Evolutionary conservation across 2,329 filamentous ascomycete genomes (phyloP), one percentile per base, ranked within the genome.

Genomic region (Teratosphaeria destructans): DNA sequence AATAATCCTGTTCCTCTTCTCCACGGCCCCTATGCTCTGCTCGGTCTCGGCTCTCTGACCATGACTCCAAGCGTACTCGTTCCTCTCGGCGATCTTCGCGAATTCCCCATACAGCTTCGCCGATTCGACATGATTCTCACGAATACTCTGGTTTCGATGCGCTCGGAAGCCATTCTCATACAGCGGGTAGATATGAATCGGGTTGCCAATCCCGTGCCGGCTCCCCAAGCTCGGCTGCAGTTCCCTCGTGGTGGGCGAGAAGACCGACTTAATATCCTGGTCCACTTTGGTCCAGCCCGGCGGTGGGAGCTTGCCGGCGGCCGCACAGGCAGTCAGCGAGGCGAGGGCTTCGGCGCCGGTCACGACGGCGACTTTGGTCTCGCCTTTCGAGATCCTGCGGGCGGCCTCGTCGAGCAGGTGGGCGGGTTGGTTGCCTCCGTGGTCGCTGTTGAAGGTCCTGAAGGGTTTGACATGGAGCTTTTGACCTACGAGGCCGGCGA

Each of bases 111-210:
- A 88, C 26, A 88, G 67, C 10, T 74, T 69, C 0, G 82, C 79
- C 0, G 82, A 86, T 66, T 88, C 85, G 6, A 74, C 64, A 58
- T 83, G 75, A 58, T 87, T 88, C 3, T 82, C 78, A 26, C 70
- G 58, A 0, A 82, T 70, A 1, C 79, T 78, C 65, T 88, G 85
- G 0, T 73, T 69, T 1, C 78, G 75, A 62, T 82, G 75, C 0
- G 83, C 84, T 35, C 85, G 77, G 58, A 85, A 84, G 0, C 73
- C 82, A 62, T 85, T 86, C 64, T 88, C 85, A 65, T 86, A 88
- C 0, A 88, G 67, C 0, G 85, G 84, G 65, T 88, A 88, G 0
- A 88, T 76, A 35, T 88, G 85, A 11, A 87, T 85, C 0, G 85
- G 85, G 0, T 82, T 76, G 0, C 85, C 84, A 11, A 88, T 80